Conservation (phyloP, 495 filamentous ascomycete species). For the Daldinia caldariorum region DNA sequence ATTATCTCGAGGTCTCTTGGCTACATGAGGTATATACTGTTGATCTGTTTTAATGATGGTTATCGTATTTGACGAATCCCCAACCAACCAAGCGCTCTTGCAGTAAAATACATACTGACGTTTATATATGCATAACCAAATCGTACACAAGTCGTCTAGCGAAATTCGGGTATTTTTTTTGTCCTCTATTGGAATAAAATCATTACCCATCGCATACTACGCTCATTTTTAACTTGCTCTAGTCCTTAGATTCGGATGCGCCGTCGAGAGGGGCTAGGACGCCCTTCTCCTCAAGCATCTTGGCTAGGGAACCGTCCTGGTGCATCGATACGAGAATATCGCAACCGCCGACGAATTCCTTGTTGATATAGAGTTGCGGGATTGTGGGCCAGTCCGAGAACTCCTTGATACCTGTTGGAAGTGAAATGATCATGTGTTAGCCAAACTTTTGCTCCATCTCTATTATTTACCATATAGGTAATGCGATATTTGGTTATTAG, state of each 20-base stretch:
- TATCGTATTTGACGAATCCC: not conserved
- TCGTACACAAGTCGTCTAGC: constrained; percentile 7
- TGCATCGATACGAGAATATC: constrained; percentile 98
- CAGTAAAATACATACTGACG: constrained; percentile 1
- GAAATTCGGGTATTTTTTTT: not conserved
- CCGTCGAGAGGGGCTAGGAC: constrained; percentile 65
- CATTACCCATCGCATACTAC: not conserved
- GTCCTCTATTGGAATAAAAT: not conserved
- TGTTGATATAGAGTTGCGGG: constrained; percentile 92
- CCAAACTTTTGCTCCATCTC: constrained; percentile 4
- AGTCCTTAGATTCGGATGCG: constrained; percentile 26
- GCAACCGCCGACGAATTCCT: constrained; percentile 96
- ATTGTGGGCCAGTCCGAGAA: constrained; percentile 99
- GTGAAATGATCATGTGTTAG: constrained; percentile 5
- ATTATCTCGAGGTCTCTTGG: not conserved
- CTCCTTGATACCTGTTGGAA: constrained; percentile 85
- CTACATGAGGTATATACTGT: not conserved
- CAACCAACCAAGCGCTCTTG: not conserved
- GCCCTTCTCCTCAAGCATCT: constrained; percentile 87
- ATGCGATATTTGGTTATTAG: not conserved
- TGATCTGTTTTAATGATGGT: not conserved
- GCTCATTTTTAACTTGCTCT: constrained; percentile 1
- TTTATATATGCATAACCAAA: not conserved
- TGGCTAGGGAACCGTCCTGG: constrained; percentile 92
- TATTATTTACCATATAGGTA: not conserved